Evolutionary conservation across 805 yeast species (phyloP).

Genomic region (Ogataea thermomethanolica): DNA sequence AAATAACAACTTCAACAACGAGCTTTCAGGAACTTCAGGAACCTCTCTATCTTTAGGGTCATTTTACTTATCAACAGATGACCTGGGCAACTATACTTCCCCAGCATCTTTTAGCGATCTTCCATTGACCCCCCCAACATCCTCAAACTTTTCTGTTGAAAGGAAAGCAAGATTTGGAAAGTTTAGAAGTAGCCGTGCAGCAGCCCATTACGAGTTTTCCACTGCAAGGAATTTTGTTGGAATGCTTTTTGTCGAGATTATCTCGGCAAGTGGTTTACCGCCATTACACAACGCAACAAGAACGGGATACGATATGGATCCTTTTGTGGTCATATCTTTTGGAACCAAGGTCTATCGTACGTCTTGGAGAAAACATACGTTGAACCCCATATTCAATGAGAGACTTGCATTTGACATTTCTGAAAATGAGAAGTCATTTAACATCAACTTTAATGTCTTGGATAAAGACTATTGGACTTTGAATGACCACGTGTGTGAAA

Average conservation of each 20-base stretch:
- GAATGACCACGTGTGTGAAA: conserved; percentile 77
- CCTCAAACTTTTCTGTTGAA: conserved; percentile 8
- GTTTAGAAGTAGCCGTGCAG: conserved; percentile 8
- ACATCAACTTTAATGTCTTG: conserved; percentile 66
- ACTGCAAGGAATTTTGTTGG: conserved; percentile 50
- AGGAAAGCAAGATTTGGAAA: conserved; percentile 12
- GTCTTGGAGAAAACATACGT: conserved; percentile 75
- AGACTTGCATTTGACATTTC: conserved; percentile 73
- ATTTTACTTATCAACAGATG: conserved; percentile 19
- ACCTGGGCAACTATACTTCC: conserved; percentile 16
- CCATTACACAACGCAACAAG: conserved; percentile 67
- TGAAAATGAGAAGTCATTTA: conserved; percentile 60
- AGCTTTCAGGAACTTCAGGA: neutral
- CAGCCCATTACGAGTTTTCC: conserved; percentile 34
- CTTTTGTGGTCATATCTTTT: conserved; percentile 87
- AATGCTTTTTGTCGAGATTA: conserved; percentile 71
- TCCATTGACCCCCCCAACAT: conserved; percentile 16
- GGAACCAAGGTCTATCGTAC: conserved; percentile 87
- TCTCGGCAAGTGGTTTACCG: conserved; percentile 74
- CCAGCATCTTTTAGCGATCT: conserved; percentile 19
- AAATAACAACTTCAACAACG: neutral
- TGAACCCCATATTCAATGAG: conserved; percentile 81
- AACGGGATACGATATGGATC: conserved; percentile 91
- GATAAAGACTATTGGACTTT: conserved; percentile 83
- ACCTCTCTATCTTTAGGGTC: conserved; percentile 8